Evolutionary conservation across 2,329 filamentous ascomycete species (phyloP).

Genomic region (Ascochyta fabae): DNA sequence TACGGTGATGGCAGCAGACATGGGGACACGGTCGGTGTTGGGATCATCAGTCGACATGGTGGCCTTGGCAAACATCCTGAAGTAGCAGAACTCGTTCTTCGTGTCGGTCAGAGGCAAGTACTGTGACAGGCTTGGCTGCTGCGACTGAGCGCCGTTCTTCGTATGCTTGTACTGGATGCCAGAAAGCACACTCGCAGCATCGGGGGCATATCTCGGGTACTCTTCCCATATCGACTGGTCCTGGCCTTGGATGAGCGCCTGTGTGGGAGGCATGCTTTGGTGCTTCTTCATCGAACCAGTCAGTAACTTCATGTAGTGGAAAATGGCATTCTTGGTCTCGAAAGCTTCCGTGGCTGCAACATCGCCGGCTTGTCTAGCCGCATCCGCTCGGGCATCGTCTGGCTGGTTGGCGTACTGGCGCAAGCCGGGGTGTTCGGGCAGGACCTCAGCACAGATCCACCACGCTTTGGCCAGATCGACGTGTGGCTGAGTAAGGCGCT

Average conservation of each 20-base stretch:
- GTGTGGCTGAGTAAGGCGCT: conserved; percentile 73
- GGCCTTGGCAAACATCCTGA: conserved; percentile 75
- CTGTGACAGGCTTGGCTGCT: conserved; percentile 62
- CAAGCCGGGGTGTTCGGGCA: conserved; percentile 45
- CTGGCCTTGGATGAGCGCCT: conserved; percentile 75
- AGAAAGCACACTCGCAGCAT: conserved; percentile 70
- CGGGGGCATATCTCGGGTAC: conserved; percentile 75
- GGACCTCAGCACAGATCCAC: conserved; percentile 69
- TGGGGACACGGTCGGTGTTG: conserved; percentile 69
- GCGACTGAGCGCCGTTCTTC: conserved; percentile 49
- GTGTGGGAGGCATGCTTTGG: conserved; percentile 70
- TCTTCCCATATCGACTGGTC: conserved; percentile 83
- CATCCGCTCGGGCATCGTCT: conserved; percentile 43
- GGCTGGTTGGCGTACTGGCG: conserved; percentile 32
- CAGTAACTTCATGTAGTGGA: conserved; percentile 73
- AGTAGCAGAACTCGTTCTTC: conserved; percentile 76
- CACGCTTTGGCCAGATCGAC: conserved; percentile 84
- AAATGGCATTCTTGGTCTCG: conserved; percentile 61
- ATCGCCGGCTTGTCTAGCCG: conserved; percentile 54
- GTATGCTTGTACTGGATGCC: conserved; percentile 35
- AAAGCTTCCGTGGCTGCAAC: conserved; percentile 54
- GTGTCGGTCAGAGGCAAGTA: conserved; percentile 81
- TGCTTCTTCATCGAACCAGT: conserved; percentile 85
- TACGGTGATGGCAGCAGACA: conserved; percentile 79
- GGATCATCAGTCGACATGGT: conserved; percentile 74